Evolutionary conservation across 2,329 filamentous ascomycete genomes (phyloP).

Genomic region (Phialemoniopsis sp.): DNA sequence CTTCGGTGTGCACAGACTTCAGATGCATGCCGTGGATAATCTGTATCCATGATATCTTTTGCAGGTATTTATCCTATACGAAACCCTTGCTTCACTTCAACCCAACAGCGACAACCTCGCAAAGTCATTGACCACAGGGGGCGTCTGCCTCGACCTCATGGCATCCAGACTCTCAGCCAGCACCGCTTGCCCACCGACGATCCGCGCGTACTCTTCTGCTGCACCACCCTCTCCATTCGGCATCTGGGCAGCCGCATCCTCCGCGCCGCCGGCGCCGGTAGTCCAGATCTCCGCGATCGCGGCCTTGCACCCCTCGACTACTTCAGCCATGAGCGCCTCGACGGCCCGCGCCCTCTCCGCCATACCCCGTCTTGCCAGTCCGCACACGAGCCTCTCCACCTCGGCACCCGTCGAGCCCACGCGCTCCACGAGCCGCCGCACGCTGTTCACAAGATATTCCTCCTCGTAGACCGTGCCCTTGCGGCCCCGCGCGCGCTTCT

Average conservation of each 20-base stretch:
- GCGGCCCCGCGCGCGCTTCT: slow-evolving; percentile 89
- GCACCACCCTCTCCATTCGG: slow-evolving; percentile 10
- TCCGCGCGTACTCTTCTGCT: slow-evolving; percentile 21
- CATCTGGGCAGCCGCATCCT: slow-evolving; percentile 11
- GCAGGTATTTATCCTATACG: not conserved
- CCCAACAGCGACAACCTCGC: slow-evolving; percentile 47
- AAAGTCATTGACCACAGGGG: slow-evolving; percentile 44
- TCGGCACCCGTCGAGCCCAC: slow-evolving; percentile 71
- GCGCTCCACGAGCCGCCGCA: slow-evolving; percentile 73
- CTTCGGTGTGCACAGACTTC: not conserved
- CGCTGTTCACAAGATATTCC: slow-evolving; percentile 89
- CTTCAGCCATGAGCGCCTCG: slow-evolving; percentile 68
- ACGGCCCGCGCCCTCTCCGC: slow-evolving; percentile 78
- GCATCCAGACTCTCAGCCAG: slow-evolving; percentile 45
- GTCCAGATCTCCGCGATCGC: slow-evolving; percentile 67
- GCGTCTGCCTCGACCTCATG: slow-evolving; percentile 34
- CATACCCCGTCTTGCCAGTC: slow-evolving; percentile 77
- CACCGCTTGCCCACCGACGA: slow-evolving; percentile 47
- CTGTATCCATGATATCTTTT: not conserved
- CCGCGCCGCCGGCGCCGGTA: slow-evolving; percentile 26
- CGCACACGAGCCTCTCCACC: slow-evolving; percentile 69
- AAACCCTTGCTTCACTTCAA: slow-evolving; percentile 14
- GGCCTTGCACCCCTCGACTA: slow-evolving; percentile 63
- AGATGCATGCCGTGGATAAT: not conserved
- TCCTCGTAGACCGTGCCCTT: slow-evolving; percentile 98